These are phyloP conservation scores for Lonicera japonica DNA, from an alignment of 129 eudicot species.

Conservation along the genomic window DNA sequence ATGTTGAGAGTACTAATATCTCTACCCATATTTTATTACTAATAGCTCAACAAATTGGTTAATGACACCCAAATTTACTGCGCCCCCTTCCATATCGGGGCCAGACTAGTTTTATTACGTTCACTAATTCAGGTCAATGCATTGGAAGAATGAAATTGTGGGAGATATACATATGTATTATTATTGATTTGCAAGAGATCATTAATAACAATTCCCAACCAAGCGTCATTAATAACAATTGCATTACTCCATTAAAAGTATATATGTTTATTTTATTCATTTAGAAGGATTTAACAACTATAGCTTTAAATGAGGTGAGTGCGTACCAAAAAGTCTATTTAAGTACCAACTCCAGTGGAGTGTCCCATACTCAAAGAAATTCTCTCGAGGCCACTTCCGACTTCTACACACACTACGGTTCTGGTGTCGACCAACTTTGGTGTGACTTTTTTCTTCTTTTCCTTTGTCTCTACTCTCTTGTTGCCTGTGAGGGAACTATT, in stretches of 20 bases:
- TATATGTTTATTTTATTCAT: not conserved
- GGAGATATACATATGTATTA: not conserved
- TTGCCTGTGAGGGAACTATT: too few relatives aligned
- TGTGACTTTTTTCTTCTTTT: too few relatives aligned
- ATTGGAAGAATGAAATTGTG: not conserved
- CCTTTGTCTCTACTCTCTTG: too few relatives aligned
- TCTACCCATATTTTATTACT: too few relatives aligned
- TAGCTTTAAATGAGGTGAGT: not conserved
- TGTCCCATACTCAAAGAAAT: not conserved
- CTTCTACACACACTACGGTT: not conserved
- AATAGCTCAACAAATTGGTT: too few relatives aligned
- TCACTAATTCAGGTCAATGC: not conserved
- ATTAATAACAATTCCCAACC: not conserved
- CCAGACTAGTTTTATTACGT: too few relatives aligned
- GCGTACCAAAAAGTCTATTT: not conserved
- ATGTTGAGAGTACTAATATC: too few relatives aligned
- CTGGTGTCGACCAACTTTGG: too few relatives aligned
- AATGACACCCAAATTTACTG: too few relatives aligned
- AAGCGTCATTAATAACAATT: not conserved
- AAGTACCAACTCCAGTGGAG: not conserved
- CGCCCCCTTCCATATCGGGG: too few relatives aligned
- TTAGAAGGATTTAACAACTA: not conserved
- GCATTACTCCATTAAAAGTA: not conserved
- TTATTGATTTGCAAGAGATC: not conserved
- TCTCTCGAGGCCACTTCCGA: not conserved